Conservation (phyloP, 2,329 filamentous ascomycete species). For the Aspergillus calidoustus region DNA sequence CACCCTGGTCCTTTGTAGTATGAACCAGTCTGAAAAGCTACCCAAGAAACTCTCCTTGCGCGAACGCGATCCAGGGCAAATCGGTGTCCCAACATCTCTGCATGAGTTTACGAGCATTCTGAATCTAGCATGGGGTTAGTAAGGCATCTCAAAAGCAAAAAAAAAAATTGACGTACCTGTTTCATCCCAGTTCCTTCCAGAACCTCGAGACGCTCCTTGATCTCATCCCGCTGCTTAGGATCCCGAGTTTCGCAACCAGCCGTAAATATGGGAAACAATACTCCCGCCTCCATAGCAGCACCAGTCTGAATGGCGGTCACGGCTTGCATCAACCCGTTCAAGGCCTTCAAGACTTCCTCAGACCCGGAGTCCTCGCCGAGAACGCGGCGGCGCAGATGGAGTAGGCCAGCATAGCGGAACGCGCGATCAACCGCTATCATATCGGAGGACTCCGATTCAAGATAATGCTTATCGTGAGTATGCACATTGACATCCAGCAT, state of each 20-base stretch:
- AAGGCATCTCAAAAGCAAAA: not conserved
- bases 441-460: conserved; percentile 47
- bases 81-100: conserved; percentile 45
- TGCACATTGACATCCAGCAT: conserved; percentile 54
- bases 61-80: conserved; percentile 45
- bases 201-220: conserved; percentile 68
- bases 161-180: conserved; percentile 58
- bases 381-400: conserved; percentile 76
- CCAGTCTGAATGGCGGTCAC: conserved; percentile 67
- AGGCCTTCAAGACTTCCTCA: conserved; percentile 64
- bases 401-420: conserved; percentile 77
- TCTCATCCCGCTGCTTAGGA: conserved; percentile 58
- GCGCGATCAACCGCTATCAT: conserved; percentile 73
- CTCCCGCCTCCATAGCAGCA: conserved; percentile 73
- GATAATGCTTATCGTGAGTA: conserved; percentile 46
- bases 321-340: conserved; percentile 66
- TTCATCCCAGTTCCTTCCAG: conserved; percentile 77
- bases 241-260: conserved; percentile 75
- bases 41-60: conserved; percentile 46
- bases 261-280: conserved; percentile 81
- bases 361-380: conserved; percentile 64
- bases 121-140: conserved; percentile 34
- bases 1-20: not conserved
- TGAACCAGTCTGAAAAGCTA: conserved; percentile 23
- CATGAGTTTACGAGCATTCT: conserved; percentile 46